Evolutionary conservation across 1,284 basidiomycete genomes (phyloP).

Genomic region (Cryptococcus sp.): DNA sequence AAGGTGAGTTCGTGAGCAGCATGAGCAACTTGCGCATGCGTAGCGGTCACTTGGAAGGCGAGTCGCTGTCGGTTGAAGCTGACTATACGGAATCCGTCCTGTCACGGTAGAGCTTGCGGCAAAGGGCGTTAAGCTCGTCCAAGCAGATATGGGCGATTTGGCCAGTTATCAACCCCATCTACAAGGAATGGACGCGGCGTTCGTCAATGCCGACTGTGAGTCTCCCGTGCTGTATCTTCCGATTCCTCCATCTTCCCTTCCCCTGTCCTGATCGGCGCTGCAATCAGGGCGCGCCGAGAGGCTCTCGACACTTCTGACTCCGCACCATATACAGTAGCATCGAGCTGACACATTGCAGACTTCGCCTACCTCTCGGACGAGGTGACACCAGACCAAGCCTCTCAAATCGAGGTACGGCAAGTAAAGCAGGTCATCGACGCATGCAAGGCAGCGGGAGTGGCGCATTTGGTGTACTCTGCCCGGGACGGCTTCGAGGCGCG

Average conservation of each 20-base stretch:
- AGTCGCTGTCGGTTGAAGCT: too few species aligned
- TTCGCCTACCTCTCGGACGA: too few species aligned
- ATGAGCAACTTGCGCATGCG: too few species aligned
- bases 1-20: constrained; percentile 13
- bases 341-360: too few species aligned
- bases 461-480: constrained; percentile 38
- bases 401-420: constrained; percentile 3
- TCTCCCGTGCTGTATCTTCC: too few species aligned
- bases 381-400: too few species aligned
- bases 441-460: constrained; percentile 25
- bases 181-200: constrained; percentile 28
- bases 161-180: constrained; percentile 22
- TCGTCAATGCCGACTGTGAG: constrained; percentile 36
- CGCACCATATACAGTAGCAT: too few species aligned
- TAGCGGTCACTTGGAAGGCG: too few species aligned
- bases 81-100: neutral
- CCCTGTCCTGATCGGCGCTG: too few species aligned
- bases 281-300: too few species aligned
- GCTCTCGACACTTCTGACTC: too few species aligned
- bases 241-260: too few species aligned
- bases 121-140: constrained; percentile 23
- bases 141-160: constrained; percentile 24
- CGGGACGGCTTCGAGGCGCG: constrained; percentile 26
- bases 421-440: constrained; percentile 25
- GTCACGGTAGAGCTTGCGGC: constrained; percentile 12